Evolutionary conservation across 179 eudicot genomes (phyloP).

Genomic region (Pouteria campechiana): DNA sequence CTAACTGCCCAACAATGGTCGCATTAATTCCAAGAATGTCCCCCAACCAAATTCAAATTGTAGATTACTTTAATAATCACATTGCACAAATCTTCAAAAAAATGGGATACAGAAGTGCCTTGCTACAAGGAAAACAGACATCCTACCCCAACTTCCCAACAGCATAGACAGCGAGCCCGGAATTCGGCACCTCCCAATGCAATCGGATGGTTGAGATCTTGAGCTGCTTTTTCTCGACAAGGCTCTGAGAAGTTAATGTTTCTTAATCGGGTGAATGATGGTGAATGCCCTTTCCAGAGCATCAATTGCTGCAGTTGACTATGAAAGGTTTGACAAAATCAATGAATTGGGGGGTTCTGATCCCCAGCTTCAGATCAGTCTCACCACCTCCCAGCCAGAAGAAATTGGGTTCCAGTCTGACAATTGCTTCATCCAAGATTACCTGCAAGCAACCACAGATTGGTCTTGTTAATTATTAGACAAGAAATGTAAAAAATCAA

Average conservation of each 20-base stretch:
- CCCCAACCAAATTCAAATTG: too few species aligned
- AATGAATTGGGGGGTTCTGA: slow-evolving; percentile 66
- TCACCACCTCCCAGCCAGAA: slow-evolving; percentile 98
- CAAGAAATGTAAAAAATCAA: too few species aligned
- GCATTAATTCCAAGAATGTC: too few species aligned
- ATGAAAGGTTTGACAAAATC: slow-evolving; percentile 59
- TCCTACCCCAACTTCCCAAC: not conserved
- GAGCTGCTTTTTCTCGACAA: not conserved
- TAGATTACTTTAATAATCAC: too few species aligned
- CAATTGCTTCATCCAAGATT: slow-evolving; percentile 88
- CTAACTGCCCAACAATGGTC: too few species aligned
- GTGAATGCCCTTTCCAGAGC: not conserved
- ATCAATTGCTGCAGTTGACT: slow-evolving; percentile 60
- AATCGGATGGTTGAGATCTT: not conserved
- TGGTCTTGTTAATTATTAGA: too few species aligned
- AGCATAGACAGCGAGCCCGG: too few species aligned
- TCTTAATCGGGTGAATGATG: not conserved
- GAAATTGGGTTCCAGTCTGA: slow-evolving; percentile 68
- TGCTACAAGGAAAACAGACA: not conserved
- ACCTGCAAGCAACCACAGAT: slow-evolving; percentile 52
- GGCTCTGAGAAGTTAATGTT: not conserved
- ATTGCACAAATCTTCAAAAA: too few species aligned
- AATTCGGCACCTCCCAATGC: too few species aligned
- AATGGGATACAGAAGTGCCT: too few species aligned
- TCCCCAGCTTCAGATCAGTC: slow-evolving; percentile 73